Base-by-base conservation (phyloP, 2,329 filamentous ascomycete species). In the Echinosphaeria canescens region DNA sequence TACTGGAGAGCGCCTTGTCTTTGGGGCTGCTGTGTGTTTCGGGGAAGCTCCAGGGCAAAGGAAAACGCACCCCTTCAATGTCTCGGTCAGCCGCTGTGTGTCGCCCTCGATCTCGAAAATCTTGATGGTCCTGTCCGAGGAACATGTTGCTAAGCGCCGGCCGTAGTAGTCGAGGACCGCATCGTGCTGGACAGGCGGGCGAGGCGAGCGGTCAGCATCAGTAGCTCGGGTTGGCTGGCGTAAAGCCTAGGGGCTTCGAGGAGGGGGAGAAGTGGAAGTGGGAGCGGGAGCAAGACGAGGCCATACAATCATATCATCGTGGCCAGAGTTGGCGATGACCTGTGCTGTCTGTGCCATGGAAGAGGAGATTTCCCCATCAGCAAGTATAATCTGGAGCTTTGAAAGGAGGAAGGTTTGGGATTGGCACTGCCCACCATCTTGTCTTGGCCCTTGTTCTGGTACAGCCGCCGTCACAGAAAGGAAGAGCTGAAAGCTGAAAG, bases 271-370 rank as follows among this genome's bases (percentile, higher is more conserved):
- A n/a, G n/a, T 26, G 17, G 27, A 31, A 20, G 13, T 13, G 24
- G 23, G 22, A 10, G 27, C 16, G 27, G 27, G 27, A n/a, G n/a
- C n/a, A n/a, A n/a, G n/a, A n/a, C n/a, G n/a, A n/a, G 18, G 38
- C 69, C 79, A 44, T 82, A 95, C 85, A 66, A 98, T 93, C 85
- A 95, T 95, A 50, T 93, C 85, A 75, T 95, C 85, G 59, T 98
- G 88, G 46, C 76, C 75, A 34, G 75, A 76, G 51, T 80, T 82
- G 36, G 75, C 67, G 52, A 84, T 82, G 42, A 80, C 70, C 58
- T 84, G 76, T 31, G 75, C n/a, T n/a, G n/a, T n/a, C n/a, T n/a
- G n/a, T n/a, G n/a, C n/a, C n/a, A n/a, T n/a, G n/a, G n/a, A n/a
- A n/a, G n/a, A n/a, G 30, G 15, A 15, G 24, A 22, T 26, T 26